These are phyloP conservation scores for Penicillium chermesinum DNA, from an alignment of 495 filamentous ascomycete genomes.

Conservation along the genomic window DNA sequence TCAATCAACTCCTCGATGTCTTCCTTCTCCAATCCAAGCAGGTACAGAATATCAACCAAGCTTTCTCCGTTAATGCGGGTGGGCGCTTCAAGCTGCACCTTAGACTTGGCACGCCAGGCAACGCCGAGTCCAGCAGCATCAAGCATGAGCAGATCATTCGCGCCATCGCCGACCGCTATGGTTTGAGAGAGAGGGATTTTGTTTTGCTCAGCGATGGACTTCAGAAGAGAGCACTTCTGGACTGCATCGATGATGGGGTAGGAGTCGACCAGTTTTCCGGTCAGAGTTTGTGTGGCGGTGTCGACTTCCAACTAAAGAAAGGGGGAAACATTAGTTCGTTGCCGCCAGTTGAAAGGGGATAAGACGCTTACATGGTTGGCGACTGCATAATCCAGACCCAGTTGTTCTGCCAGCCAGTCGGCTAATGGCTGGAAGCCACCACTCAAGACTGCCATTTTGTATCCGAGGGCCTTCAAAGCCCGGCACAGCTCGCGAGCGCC, in stretches of 20 bases:
- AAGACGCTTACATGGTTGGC: slow-evolving; percentile 65
- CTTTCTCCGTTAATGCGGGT: slow-evolving; percentile 75
- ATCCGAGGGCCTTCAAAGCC: slow-evolving; percentile 68
- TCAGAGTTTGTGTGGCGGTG: slow-evolving; percentile 59
- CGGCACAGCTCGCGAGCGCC: slow-evolving; percentile 70
- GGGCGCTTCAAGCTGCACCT: slow-evolving; percentile 80
- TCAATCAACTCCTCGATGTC: slow-evolving; percentile 52
- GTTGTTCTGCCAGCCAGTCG: slow-evolving; percentile 69
- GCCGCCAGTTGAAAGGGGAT: not conserved
- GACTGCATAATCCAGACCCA: slow-evolving; percentile 80
- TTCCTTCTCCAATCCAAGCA: slow-evolving; percentile 69
- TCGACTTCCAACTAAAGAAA: slow-evolving; percentile 33
- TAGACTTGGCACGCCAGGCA: slow-evolving; percentile 89
- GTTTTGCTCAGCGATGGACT: slow-evolving; percentile 70
- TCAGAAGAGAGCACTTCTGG: slow-evolving; percentile 70
- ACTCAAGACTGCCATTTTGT: slow-evolving; percentile 81
- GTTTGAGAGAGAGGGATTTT: slow-evolving; percentile 68
- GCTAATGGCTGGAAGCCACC: slow-evolving; percentile 90
- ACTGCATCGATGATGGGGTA: slow-evolving; percentile 77
- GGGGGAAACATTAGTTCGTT: too few species aligned
- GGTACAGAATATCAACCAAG: slow-evolving; percentile 74
- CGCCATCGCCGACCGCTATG: slow-evolving; percentile 86
- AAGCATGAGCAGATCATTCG: slow-evolving; percentile 95
- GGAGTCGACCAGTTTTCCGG: slow-evolving; percentile 64
- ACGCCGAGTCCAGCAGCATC: slow-evolving; percentile 80